phyloP scores from a whole-genome alignment of 495 filamentous ascomycete species.

The Aspergillus cavernicola region DNA sequence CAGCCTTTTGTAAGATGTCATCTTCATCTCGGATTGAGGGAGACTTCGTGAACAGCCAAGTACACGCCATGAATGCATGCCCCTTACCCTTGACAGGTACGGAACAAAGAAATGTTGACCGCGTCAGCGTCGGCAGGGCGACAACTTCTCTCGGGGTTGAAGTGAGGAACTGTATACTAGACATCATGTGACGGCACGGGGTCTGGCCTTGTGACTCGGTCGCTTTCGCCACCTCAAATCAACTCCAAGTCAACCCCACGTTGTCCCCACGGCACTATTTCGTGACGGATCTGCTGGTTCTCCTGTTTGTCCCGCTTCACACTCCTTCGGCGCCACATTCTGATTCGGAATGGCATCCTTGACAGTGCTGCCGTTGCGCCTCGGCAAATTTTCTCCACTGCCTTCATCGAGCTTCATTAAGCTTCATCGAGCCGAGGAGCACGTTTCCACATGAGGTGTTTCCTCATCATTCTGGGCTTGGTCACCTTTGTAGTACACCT shows the following conservation, averaged over 20 bases:
- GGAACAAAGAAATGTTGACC: conserved; percentile 3
- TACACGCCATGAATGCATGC: too few species aligned
- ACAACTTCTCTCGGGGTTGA: too few species aligned
- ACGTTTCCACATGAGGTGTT: not conserved
- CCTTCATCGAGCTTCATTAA: not conserved
- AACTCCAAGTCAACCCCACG: not conserved
- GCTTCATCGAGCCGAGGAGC: not conserved
- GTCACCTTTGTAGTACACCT: not conserved
- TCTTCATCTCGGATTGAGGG: not conserved
- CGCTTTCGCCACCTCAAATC: conserved; percentile 10
- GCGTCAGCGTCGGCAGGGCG: not conserved
- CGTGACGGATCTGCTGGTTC: not conserved
- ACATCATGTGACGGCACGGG: conserved; percentile 23
- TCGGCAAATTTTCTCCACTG: conserved; percentile 15
- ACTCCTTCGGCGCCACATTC: conserved; percentile 3
- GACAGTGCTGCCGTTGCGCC: conserved; percentile 5
- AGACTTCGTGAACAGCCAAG: too few species aligned
- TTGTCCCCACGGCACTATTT: not conserved
- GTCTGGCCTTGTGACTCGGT: conserved; percentile 23
- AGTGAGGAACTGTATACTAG: too few species aligned
- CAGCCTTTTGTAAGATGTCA: not conserved
- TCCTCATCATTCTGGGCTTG: not conserved
- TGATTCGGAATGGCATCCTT: not conserved
- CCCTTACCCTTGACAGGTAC: too few species aligned
- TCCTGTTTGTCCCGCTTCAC: not conserved